phyloP scores from a whole-genome alignment of 1,284 basidiomycete genomes.

The Apiotrichum gracile region DNA sequence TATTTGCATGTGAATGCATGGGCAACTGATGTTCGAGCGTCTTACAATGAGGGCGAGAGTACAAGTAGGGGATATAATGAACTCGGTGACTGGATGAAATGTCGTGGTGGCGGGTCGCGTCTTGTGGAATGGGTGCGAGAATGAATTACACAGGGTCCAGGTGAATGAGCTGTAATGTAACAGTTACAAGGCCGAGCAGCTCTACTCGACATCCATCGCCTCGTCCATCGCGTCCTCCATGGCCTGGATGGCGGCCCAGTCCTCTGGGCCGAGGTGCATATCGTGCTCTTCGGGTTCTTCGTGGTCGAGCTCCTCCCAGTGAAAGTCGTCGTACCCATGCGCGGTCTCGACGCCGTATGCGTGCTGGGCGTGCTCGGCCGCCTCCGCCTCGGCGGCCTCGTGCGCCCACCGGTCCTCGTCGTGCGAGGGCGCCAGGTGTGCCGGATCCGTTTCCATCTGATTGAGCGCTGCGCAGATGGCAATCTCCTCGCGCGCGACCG shows the following conservation, averaged over 20 bases:
- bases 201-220: constrained; percentile 10
- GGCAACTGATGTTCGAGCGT: no score
- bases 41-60: no score
- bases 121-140: no score
- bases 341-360: constrained; percentile 15
- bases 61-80: no score
- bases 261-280: not conserved
- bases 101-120: not conserved
- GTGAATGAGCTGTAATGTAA: no score
- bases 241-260: constrained; percentile 9
- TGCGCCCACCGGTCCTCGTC: constrained; percentile 21
- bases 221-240: constrained; percentile 5
- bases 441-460: not conserved
- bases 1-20: no score
- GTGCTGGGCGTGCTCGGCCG: constrained; percentile 23
- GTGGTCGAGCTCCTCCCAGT: no score
- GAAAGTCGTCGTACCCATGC: not conserved
- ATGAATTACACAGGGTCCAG: no score
- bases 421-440: not conserved
- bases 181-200: not conserved
- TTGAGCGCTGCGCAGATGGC: constrained; percentile 5
- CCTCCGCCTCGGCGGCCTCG: constrained; percentile 30
- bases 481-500: constrained; percentile 17
- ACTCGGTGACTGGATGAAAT: not conserved
- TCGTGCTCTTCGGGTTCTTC: not conserved